Evolutionary conservation across 805 yeast species (phyloP), one percentile per base, ranked within the genome.

Genomic region (Candida lessepsii): DNA sequence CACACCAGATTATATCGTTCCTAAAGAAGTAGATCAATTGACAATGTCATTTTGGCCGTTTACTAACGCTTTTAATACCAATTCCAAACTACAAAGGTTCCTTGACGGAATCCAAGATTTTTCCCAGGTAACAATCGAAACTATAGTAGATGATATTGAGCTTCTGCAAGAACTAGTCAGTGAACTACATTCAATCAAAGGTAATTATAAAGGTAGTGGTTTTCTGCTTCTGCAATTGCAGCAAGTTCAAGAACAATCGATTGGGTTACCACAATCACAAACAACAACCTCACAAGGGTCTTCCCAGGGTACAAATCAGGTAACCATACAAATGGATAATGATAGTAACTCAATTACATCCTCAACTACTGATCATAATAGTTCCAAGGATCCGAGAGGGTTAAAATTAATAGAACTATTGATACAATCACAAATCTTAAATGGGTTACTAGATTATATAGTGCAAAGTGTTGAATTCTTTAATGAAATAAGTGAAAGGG

Each of bases 401-500:
- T 59, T 60, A 28, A 83, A 84, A 55, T 72, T 93, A 36, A 71
- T 90, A 28, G 93, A 88, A 52, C 82, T 82, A 52, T 68, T 93
- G 40, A 74, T 91, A 47, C 86, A 86, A 54, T 89, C 93, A 11
- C 85, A 81, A 39, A 78, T 87, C 11, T 60, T 91, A 44, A 73
- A 70, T 38, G 78, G 79, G 41, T 72, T 91, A 42, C 78, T 91
- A 21, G 79, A 82, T 28, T 80, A 78, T 51, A 75, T 89, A 29
- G 78, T 80, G 25, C 63, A 61, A 13, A 62, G 72, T 45, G 81
- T 75, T 31, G 74, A 67, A 11, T 73, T 60, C 42, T 75, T 70
- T 47, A 56, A 64, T 39, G 61, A 59, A 8, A 48, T 54, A 24
- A 45, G 49, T 10, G 26, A 53, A 13, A 54, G 52, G 19, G 66